Base-by-base conservation (phyloP, 2,329 filamentous ascomycete species). In the Akanthomyces muscarius region DNA sequence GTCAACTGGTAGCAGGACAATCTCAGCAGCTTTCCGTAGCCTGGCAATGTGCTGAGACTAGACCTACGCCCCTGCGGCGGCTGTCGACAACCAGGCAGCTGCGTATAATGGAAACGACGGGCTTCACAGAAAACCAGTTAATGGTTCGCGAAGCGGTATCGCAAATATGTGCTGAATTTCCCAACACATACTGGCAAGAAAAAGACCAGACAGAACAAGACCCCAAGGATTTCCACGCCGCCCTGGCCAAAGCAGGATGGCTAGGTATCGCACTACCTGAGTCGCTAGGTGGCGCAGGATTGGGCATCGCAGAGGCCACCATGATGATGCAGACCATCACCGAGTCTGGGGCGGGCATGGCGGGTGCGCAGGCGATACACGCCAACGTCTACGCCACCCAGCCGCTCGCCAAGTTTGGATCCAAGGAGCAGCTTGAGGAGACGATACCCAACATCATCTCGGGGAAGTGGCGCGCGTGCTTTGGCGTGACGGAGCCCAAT, bases 301-400 rank as follows among this genome's bases (percentile, higher is more conserved):
- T 96, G 10, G 90, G 87, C 10, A 92, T 96, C 42, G 88, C 89
- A 0, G 91, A 95, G 71, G 91, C 91, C 0, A 91, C 88, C 0
- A 90, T 94, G 83, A 94, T 95, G 90, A 83, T 95, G 80, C 91
- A 96, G 69, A 90, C 90, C 2, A 90, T 93, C 63, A 80, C 88
- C 0, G 89, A 92, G 76, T 88, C 85, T 2, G 91, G 91, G 0
- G 91, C 91, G 4, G 91, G 91, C 4, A 92, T 95, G 80, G 89
- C 89, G 0, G 85, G 85, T 0, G 84, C 86, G 1, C 84, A 87
- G 69, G 81, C 83, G 1, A 83, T 87, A 42, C 85, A 87, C 70
- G 84, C 83, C 55, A 88, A 88, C 65, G 87, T 92, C 13, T 92
- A 91, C 70, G 89, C 88, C 2, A 93, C 90, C 0, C 90, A 93